phyloP scores from a whole-genome alignment of 2,329 filamentous ascomycete genomes.

The Exophiala phaeomuriformis region DNA sequence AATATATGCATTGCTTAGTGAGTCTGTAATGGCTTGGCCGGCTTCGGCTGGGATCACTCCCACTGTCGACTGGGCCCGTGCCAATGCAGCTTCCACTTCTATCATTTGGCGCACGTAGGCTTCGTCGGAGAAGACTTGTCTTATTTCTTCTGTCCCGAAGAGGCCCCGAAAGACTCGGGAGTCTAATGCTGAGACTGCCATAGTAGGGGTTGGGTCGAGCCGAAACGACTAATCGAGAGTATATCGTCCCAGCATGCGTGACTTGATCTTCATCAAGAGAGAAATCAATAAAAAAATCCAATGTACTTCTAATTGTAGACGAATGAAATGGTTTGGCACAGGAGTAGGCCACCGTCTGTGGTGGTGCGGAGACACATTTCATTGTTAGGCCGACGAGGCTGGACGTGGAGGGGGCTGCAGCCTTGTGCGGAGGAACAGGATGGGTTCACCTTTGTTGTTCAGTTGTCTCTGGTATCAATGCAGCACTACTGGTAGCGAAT shows the following conservation, averaged over 20 bases:
- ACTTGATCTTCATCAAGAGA: background rate
- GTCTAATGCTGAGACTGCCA: constrained; percentile 27
- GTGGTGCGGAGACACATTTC: background rate
- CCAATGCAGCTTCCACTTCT: constrained; percentile 26
- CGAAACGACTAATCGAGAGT: no score
- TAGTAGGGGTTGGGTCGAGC: constrained; percentile 1
- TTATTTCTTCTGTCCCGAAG: constrained; percentile 28
- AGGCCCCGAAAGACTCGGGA: constrained; percentile 28
- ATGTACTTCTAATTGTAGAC: background rate
- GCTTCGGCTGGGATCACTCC: constrained; percentile 25
- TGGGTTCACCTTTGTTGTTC: no score
- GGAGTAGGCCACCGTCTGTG: background rate
- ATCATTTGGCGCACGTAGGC: constrained; percentile 24
- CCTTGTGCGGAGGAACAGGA: constrained; percentile 3
- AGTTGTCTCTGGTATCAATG: no score
- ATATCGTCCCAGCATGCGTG: no score
- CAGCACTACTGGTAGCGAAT: no score
- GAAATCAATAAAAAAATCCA: background rate
- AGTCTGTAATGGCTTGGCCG: constrained; percentile 21
- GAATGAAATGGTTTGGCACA: no score
- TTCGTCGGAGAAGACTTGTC: constrained; percentile 27
- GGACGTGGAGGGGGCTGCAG: background rate
- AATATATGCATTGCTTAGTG: constrained; percentile 13
- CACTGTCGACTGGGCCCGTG: constrained; percentile 25
- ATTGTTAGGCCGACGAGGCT: background rate